Percentiles rank a stretch among this genome's conserved stretches.
Conservation (phyloP, 2,329 filamentous ascomycete genomes). For the Pseudocercospora cruenta region DNA sequence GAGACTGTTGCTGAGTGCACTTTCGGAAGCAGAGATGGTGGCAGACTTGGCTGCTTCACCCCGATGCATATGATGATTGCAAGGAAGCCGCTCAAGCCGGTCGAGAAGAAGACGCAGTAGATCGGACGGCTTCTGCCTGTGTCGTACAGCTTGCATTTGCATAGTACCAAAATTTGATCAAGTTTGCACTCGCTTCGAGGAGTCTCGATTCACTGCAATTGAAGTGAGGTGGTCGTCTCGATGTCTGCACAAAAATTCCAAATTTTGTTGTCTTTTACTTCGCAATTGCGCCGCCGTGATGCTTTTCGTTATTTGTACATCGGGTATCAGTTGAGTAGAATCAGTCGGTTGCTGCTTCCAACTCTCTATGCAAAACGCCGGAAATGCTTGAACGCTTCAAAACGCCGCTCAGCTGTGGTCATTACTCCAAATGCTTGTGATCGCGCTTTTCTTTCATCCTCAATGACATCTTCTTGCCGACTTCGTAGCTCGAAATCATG, state of each 20-base stretch:
- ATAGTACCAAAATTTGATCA: not conserved
- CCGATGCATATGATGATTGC: conserved; percentile 97
- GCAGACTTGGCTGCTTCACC: conserved; percentile 82
- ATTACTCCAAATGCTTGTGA: conserved; percentile 6
- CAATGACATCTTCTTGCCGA: conserved; percentile 86
- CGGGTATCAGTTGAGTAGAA: conserved; percentile 6
- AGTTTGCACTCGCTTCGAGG: not conserved
- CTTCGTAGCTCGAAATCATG: conserved; percentile 98
- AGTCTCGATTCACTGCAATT: not conserved
- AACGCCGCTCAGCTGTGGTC: not conserved
- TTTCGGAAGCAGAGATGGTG: conserved; percentile 40
- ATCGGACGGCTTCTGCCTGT: not conserved
- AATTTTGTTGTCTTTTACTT: not conserved
- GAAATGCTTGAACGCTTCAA: not conserved
- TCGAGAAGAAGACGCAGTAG: conserved; percentile 2
- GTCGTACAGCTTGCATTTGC: not conserved
- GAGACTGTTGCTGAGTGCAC: conserved; percentile 7
- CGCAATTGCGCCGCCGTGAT: not conserved
- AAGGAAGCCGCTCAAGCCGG: conserved; percentile 65
- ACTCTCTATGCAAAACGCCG: not conserved
- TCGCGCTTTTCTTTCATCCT: conserved; percentile 66
- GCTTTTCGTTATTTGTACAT: conserved; percentile 9
- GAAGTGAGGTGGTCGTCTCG: not conserved
- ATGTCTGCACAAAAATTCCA: not conserved
- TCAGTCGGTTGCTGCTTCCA: not conserved